phyloP scores from a whole-genome alignment of 805 yeast genomes.

The Monosporozyma unispora region DNA sequence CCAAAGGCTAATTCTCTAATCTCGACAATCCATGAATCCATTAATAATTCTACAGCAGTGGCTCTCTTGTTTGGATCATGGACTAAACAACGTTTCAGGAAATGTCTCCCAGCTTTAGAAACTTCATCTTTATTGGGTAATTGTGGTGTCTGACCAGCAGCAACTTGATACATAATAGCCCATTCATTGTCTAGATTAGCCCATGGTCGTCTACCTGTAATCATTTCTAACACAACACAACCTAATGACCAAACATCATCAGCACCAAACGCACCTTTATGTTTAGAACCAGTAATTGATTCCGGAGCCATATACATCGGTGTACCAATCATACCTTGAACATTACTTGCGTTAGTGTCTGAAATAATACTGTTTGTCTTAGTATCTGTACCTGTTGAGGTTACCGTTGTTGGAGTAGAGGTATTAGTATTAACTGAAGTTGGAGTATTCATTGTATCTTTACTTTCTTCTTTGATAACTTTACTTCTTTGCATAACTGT shows the following conservation, averaged over 20 bases:
- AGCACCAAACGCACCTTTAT: conserved; percentile 32
- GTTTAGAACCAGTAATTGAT: conserved; percentile 68
- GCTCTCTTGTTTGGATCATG: conserved; percentile 76
- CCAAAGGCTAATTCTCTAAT: conserved; percentile 64
- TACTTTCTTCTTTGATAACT: not conserved
- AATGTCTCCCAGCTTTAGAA: conserved; percentile 66
- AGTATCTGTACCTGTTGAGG: not conserved
- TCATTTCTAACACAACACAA: conserved; percentile 93
- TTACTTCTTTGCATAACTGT: conserved; percentile 29
- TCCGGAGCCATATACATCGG: conserved; percentile 99
- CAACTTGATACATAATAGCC: conserved; percentile 98
- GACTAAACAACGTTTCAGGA: conserved; percentile 68
- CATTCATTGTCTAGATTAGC: conserved; percentile 93
- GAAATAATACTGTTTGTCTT: not conserved
- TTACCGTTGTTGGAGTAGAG: not conserved
- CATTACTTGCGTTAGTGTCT: not conserved
- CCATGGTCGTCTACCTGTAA: conserved; percentile 96
- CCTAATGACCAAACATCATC: conserved; percentile 94
- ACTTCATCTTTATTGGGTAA: conserved; percentile 74
- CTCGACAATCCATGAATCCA: conserved; percentile 82
- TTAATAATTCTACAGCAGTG: conserved; percentile 73
- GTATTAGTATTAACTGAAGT: not conserved
- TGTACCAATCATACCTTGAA: conserved; percentile 59
- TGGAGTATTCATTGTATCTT: not conserved
- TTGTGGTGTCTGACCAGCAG: conserved; percentile 87